Conservation (phyloP, 2,329 filamentous ascomycete species). For the Colletotrichum orchidophilum region DNA sequence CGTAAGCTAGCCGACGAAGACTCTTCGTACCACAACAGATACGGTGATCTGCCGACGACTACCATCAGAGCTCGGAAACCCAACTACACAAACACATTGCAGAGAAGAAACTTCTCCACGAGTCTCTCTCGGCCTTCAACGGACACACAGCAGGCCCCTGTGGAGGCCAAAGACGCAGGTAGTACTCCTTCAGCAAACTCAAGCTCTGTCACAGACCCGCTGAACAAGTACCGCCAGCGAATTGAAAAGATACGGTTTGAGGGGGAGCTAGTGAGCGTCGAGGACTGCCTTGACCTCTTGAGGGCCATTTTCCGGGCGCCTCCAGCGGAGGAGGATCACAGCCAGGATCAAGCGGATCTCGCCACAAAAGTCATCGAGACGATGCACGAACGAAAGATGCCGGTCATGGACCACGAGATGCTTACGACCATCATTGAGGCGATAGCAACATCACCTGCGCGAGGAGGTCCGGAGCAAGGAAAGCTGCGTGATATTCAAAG, state of each 20-base stretch:
- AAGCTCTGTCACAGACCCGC: slow-evolving; percentile 8
- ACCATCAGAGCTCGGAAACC: slow-evolving; percentile 12
- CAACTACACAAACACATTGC: slow-evolving; percentile 37
- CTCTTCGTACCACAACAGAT: slow-evolving; percentile 38
- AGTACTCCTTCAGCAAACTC: slow-evolving; percentile 3
- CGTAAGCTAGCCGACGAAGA: slow-evolving; percentile 32
- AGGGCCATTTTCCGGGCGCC: slow-evolving; percentile 46
- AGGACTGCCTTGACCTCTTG: slow-evolving; percentile 50
- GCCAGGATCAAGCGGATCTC: slow-evolving; percentile 46
- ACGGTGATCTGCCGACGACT: slow-evolving; percentile 25
- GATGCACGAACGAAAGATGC: slow-evolving; percentile 55
- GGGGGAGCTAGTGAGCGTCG: slow-evolving; percentile 47
- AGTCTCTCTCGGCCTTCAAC: slow-evolving; percentile 37
- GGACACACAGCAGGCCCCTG: neutral
- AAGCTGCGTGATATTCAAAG: slow-evolving; percentile 51
- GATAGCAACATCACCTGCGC: slow-evolving; percentile 44
- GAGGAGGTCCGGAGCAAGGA: slow-evolving; percentile 31
- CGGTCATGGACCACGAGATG: slow-evolving; percentile 55
- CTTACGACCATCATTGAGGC: slow-evolving; percentile 58
- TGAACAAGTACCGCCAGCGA: slow-evolving; percentile 36
- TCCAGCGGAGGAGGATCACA: slow-evolving; percentile 35
- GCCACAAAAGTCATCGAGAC: slow-evolving; percentile 55
- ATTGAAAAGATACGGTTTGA: slow-evolving; percentile 51
- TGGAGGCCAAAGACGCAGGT: neutral
- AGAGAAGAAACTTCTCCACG: slow-evolving; percentile 47